Conservation (phyloP, 306 rosid species). For the Glycine tomentella region DNA sequence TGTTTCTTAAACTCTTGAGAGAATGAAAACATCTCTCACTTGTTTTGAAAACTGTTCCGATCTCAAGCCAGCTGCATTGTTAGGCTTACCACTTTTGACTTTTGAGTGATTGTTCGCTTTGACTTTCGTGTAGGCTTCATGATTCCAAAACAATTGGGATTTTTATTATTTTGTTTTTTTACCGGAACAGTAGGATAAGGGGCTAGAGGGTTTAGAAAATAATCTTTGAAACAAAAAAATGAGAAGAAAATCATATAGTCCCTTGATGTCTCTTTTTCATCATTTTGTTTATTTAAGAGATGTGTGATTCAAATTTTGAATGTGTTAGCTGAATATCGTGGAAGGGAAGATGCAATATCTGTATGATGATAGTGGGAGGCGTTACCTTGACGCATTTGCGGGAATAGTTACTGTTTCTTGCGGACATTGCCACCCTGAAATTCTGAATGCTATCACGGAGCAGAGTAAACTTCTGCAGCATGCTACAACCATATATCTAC, state of each 20-base stretch:
- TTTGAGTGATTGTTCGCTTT: no score
- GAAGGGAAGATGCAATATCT: conserved; percentile 97
- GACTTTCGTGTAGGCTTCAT: no score
- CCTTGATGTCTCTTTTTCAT: neutral
- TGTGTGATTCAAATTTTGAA: conserved; percentile 38
- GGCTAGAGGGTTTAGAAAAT: neutral
- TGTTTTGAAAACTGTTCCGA: neutral
- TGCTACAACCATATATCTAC: conserved; percentile 83
- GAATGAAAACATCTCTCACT: neutral
- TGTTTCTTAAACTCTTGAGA: neutral
- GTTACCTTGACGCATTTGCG: conserved; percentile 93
- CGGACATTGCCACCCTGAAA: conserved; percentile 92
- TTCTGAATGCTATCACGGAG: conserved; percentile 70
- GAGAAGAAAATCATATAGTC: neutral
- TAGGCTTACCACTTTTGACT: no score
- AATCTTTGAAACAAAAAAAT: neutral
- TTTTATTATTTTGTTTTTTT: neutral
- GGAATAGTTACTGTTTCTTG: conserved; percentile 98
- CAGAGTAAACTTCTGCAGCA: conserved; percentile 89
- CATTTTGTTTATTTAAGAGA: neutral
- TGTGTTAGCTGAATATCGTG: conserved; percentile 80
- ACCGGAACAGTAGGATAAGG: no score
- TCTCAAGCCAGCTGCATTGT: neutral
- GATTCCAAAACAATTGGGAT: neutral
- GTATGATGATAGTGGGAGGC: conserved; percentile 87